Evolutionary conservation across 2,329 filamentous ascomycete species (phyloP).

Genomic region (Penicillium decumbens): DNA sequence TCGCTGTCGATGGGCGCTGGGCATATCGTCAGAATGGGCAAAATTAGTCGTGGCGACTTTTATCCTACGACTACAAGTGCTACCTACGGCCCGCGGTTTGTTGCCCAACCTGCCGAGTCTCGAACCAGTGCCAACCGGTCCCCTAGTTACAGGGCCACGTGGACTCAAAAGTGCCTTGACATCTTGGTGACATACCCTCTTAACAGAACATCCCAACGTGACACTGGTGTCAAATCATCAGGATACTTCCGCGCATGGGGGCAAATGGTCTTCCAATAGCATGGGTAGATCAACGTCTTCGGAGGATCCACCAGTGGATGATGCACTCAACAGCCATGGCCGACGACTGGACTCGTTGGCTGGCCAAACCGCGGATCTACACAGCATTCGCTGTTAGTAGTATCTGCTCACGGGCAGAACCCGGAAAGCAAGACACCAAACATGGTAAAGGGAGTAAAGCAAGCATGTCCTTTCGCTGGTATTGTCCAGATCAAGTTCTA

Average conservation of each 20-base stretch:
- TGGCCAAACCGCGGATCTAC: conserved; percentile 18
- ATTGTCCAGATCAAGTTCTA: conserved; percentile 95
- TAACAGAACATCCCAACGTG: not conserved
- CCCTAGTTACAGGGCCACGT: not conserved
- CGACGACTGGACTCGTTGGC: not conserved
- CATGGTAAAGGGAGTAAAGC: conserved; percentile 11
- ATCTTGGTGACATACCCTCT: not conserved
- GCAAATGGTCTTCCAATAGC: not conserved
- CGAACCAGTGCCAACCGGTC: not conserved
- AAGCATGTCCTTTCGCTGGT: conserved; percentile 79
- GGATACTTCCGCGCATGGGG: not conserved
- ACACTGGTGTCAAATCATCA: not conserved
- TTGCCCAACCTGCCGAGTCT: not conserved
- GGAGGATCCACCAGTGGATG: not conserved
- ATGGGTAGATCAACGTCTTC: not conserved
- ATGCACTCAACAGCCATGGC: not conserved
- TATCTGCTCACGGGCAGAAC: conserved; percentile 5
- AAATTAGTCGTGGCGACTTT: not conserved
- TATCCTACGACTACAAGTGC: not conserved
- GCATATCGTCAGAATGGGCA: not conserved
- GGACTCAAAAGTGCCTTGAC: not conserved
- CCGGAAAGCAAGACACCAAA: conserved; percentile 8
- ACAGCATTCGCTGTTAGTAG: conserved; percentile 12
- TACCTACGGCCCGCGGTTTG: not conserved
- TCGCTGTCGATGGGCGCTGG: not conserved